Base-by-base conservation (phyloP, 768 basidiomycete genomes). In the Pulveroboletus sp. region DNA sequence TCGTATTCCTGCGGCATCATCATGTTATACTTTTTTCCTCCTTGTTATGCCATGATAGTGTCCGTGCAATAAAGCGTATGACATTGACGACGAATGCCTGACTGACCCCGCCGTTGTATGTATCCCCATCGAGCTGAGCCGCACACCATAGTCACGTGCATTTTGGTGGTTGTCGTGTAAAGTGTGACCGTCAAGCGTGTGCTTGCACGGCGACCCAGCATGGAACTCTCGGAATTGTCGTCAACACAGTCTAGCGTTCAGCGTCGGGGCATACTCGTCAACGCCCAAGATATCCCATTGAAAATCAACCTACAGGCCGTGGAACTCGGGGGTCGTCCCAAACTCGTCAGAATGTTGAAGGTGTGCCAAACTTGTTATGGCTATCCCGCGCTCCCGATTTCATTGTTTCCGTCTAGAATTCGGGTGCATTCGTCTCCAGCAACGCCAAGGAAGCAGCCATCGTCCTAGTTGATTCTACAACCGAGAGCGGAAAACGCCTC, bases 221-320 rank as follows among this genome's bases (percentile, higher is more conserved):
- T 66, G 64, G 55, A 67, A 2, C 58, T 54, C 31, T 52, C 55
- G 45, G 62, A 43, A 37, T 46, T 50, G 43, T 48, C 49, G 27
- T 57, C 47, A 8, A 52, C 63, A 24, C 60, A 41, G 21, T 17
- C 52, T 36, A 47, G 33, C 12, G 30, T 31, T 32, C 58, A 61
- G 35, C 49, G 32, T n/a, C 51, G 49, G 40, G 60, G 43, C 12
- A 57, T 77, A 33, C 77, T 80, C 57, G 60, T 65, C 5, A 68
- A 74, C 49, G 49, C 61, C 0, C 68, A 73, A 51, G 76, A 75
- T 0, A 62, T 59, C 15, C 70, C 76, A 3, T 60, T 83, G 46
- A 73, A 65, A 7, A 61, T 86, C 14, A 85, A 81, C 56, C 71
- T 83, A 0, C 82, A 85, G 57, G 77, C 81, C 11, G 74, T 76